Evolutionary conservation across 805 yeast genomes (phyloP), one percentile per base, ranked within the genome.

Genomic region (Suhomyces sp.): DNA sequence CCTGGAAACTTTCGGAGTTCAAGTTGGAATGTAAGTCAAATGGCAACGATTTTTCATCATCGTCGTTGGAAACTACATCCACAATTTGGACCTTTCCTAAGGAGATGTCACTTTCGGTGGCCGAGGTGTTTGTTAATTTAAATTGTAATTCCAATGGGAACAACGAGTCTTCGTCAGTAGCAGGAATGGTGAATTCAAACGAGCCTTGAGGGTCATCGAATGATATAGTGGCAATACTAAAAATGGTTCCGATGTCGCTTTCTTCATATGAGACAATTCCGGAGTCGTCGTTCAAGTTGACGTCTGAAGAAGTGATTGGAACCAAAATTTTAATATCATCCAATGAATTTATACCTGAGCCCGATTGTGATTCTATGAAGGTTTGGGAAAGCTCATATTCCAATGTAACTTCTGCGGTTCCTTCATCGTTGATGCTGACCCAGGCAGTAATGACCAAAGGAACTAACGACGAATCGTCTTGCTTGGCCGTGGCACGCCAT

Each of bases 101-200:
- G 20, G 85, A 82, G 27, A 57, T 56, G 47, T 73, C 78, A 33
- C 63, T 58, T 49, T 72, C 78, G 29, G 65, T 69, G 29, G 77
- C 72, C 15, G 69, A 72, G 20, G 78, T 78, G 55, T 72, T 72
- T 37, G 76, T 72, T 43, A 76, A 65, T 40, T 75, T 75, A 72
- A 91, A 89, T 47, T 76, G 70, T 39, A 91, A 80, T 61, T 84
- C 84, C 77, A 93, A 83, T 54, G 99, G 99, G 87, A 91, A 93
- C 61, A 93, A 75, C 10, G 83, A 79, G 55, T 91, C 96, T 69
- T 93, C 97, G 57, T 81, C 83, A 39, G 78, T 85, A 17, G 85
- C 87, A 57, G 85, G 86, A 53, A 89, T 82, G 7, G 85, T 68
- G 65, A 94, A 85, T 66, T 89, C 96, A 67, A 94, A 85, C 43